Percentiles rank a stretch among this genome's conserved stretches.
phyloP scores from a whole-genome alignment of 768 basidiomycete species.

The Exidia glandulosa region DNA sequence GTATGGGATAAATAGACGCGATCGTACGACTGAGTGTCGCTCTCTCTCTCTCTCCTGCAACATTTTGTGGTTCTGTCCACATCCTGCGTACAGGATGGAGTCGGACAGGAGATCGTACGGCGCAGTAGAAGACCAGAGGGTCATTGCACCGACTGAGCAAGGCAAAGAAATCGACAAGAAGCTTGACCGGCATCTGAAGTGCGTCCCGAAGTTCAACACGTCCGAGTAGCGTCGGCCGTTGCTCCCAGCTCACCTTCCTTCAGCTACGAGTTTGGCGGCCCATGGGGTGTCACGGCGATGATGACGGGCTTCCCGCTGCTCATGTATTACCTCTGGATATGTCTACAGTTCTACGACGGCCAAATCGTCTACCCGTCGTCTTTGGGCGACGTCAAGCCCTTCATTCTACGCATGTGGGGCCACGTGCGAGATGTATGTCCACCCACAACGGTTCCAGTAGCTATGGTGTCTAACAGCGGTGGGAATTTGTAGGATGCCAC shows the following conservation, averaged over 20 bases:
- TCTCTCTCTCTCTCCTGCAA: neutral
- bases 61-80: neutral
- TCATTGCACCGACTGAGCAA: slow-evolving; percentile 38
- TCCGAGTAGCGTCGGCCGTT: neutral
- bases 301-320: slow-evolving; percentile 89
- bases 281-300: slow-evolving; percentile 81
- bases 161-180: slow-evolving; percentile 65
- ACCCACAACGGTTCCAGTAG: neutral
- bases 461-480: neutral
- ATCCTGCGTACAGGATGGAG: neutral
- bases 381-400: slow-evolving; percentile 60
- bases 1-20: neutral
- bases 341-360: slow-evolving; percentile 93
- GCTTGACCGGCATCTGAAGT: slow-evolving; percentile 61
- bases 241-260: neutral
- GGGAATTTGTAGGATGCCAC: slow-evolving; percentile 72
- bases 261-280: slow-evolving; percentile 96
- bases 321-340: slow-evolving; percentile 99
- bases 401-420: slow-evolving; percentile 72
- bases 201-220: slow-evolving; percentile 14
- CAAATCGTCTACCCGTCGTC: slow-evolving; percentile 60
- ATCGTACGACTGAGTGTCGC: neutral
- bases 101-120: neutral
- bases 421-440: slow-evolving; percentile 64
- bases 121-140: neutral